Evolutionary conservation across 208 protist species (phyloP), one percentile per base, ranked within the genome.

Genomic region (Baffinella frigidus): DNA sequence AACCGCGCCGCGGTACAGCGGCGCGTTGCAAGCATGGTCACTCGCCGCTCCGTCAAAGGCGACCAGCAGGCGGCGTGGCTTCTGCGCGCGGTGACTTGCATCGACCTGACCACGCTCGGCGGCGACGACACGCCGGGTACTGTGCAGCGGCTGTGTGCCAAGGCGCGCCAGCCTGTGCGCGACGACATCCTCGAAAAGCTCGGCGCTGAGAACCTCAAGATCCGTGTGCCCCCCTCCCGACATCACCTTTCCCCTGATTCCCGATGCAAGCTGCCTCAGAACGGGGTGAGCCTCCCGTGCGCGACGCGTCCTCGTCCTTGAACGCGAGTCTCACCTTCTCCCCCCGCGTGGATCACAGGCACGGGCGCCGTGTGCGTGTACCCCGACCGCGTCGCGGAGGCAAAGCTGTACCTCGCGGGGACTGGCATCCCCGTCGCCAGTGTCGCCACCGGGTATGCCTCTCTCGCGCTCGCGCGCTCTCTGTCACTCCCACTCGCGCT

Each of bases 331-430:
- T n/a, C n/a, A n/a, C n/a, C n/a, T n/a, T n/a, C n/a, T n/a, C n/a
- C n/a, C n/a, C n/a, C n/a, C n/a, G n/a, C n/a, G n/a, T n/a, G n/a
- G n/a, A n/a, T n/a, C n/a, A n/a, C n/a, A n/a, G n/a, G n/a, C n/a
- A n/a, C n/a, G n/a, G 92, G 77, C 14, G 92, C 92, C 2, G 92
- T 93, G 1, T 93, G 92, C 87, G 92, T 93, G 62, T 93, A 89
- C 24, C 83, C 92, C 17, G 38, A 43, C n/a, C 84, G 68, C 2
- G 92, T 93, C 0, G 48, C 81, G 0, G 87, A 64, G 81, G 74
- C 81, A 7, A 48, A 43, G 10, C 33, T 36, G 10, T n/a, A 38
- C 41, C 38, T 93, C n/a, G 51, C 71, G 3, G 92, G 83, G 27
- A 92, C 92, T 36, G 77, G 56, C 67, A 72, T 93, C 68, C 33